These are phyloP conservation scores for Collybia sp. DNA, from an alignment of 768 basidiomycete species.

Conservation along the genomic window DNA sequence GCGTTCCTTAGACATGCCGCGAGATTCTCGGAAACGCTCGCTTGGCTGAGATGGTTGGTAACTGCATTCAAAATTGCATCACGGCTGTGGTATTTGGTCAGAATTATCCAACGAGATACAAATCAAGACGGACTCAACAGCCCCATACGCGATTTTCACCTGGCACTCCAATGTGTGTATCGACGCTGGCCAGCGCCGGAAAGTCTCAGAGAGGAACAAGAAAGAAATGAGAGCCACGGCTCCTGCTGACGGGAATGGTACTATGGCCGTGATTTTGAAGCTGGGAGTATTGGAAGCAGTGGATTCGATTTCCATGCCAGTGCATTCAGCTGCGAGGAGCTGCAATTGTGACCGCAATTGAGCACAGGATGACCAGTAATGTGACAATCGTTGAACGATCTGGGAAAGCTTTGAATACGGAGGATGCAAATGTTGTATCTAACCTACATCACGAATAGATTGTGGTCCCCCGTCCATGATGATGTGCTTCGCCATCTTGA, in stretches of 20 bases:
- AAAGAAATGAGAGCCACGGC: conserved; percentile 67
- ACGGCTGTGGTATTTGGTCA: conserved; percentile 11
- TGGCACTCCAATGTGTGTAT: conserved; percentile 49
- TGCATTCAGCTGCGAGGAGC: conserved; percentile 28
- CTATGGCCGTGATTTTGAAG: conserved; percentile 47
- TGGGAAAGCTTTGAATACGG: conserved; percentile 5
- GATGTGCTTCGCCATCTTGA: too few species aligned
- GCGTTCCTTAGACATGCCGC: conserved; percentile 75
- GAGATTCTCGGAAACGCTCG: conserved; percentile 51
- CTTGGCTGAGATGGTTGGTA: conserved; percentile 48
- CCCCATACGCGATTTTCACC: too few species aligned
- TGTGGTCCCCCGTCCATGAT: too few species aligned
- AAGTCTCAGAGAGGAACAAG: too few species aligned
- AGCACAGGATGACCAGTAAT: too few species aligned
- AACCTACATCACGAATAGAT: conserved; percentile 49
- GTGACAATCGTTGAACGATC: too few species aligned
- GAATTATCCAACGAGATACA: neutral
- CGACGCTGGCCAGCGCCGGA: too few species aligned
- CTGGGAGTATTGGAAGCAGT: conserved; percentile 18
- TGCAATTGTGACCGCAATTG: too few species aligned
- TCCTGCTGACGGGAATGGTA: conserved; percentile 51
- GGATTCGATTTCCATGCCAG: conserved; percentile 48
- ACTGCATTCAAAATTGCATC: conserved; percentile 48
- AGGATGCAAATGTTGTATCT: neutral
- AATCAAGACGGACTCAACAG: conserved; percentile 36